These are phyloP conservation scores for Neospermospora avenae DNA, from an alignment of 2,329 filamentous ascomycete genomes.

Conservation along the genomic window DNA sequence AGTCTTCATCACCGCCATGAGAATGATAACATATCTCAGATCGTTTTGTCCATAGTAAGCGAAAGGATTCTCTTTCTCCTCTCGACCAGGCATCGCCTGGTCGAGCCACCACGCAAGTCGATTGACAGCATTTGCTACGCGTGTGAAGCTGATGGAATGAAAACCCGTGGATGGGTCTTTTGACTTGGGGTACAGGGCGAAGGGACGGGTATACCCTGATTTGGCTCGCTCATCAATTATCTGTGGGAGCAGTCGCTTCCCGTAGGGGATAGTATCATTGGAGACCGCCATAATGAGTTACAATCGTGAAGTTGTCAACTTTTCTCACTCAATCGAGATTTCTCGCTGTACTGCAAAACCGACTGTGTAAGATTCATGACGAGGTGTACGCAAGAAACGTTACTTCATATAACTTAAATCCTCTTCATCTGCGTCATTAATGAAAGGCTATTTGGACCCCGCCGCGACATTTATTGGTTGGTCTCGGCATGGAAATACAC, in stretches of 20 bases:
- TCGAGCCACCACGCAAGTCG: slow-evolving; percentile 26
- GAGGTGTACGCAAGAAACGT: too few relatives aligned
- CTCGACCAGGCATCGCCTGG: neutral
- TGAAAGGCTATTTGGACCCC: too few relatives aligned
- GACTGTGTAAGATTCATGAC: too few relatives aligned
- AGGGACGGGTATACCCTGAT: slow-evolving; percentile 7
- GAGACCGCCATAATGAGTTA: neutral
- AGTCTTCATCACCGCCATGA: slow-evolving; percentile 35
- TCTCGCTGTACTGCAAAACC: too few relatives aligned
- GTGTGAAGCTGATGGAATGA: slow-evolving; percentile 5
- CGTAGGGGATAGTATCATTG: slow-evolving; percentile 1
- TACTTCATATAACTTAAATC: too few relatives aligned
- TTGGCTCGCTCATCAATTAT: slow-evolving; percentile 16
- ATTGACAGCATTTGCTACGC: slow-evolving; percentile 26
- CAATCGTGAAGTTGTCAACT: neutral
- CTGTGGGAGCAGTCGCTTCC: slow-evolving; percentile 8
- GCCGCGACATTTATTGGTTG: too few relatives aligned
- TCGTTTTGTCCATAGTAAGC: slow-evolving; percentile 44
- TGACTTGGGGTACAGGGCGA: slow-evolving; percentile 12
- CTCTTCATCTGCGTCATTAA: too few relatives aligned
- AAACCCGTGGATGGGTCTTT: slow-evolving; percentile 5
- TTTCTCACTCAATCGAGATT: too few relatives aligned
- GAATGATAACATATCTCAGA: slow-evolving; percentile 20
- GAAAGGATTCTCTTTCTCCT: slow-evolving; percentile 33
- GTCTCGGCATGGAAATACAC: too few relatives aligned